Base-by-base conservation (phyloP, 1,284 basidiomycete species). In the Flammula alnicola region DNA sequence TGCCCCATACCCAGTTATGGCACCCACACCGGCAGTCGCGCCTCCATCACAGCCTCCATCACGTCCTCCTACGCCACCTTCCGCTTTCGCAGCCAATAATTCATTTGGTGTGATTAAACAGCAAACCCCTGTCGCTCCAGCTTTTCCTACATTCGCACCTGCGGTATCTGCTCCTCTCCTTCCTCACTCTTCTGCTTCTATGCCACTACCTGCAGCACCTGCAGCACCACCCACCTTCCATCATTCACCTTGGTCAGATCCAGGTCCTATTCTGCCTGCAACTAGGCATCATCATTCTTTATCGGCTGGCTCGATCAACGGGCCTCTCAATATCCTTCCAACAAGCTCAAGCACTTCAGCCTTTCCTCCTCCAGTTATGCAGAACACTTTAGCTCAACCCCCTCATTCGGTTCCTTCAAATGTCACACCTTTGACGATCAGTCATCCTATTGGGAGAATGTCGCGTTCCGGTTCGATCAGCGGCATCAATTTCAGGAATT, bases 391-490 rank as follows among this genome's bases (percentile, higher is more conserved):
- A 44, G 41, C 45, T 33, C 58, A 50, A 40, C 54, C 51, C 38
- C 56, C 57, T 46, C 59, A 47, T n/a, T 47, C 58, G 52, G 60
- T 62, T 51, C 52, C 60, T 51, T 57, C 59, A 48, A 62, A 55
- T 49, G 45, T 52, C 30, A 16, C 58, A 22, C 27, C 60, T 47
- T 47, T 63, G 17, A 46, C 62, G 1, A 66, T 71, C 29, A 65
- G 66, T 49, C 71, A 73, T 5, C 70, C 78, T 17, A 68, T 79
- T 43, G 80, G 78, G 30, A 76, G 85, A 47, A 75, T 82, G 66
- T 82, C 81, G 36, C 79, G 84, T 41, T 87, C 86, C 19, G 78
- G 81, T 29, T 87, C 86, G 10, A 73, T 86, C 46, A 83, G 70
- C 44, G 71, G 70, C 29, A 73, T 74, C 49, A 66, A 76, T n/a